Conservation (phyloP, 768 basidiomycete species). For the Boletellus ananas region DNA sequence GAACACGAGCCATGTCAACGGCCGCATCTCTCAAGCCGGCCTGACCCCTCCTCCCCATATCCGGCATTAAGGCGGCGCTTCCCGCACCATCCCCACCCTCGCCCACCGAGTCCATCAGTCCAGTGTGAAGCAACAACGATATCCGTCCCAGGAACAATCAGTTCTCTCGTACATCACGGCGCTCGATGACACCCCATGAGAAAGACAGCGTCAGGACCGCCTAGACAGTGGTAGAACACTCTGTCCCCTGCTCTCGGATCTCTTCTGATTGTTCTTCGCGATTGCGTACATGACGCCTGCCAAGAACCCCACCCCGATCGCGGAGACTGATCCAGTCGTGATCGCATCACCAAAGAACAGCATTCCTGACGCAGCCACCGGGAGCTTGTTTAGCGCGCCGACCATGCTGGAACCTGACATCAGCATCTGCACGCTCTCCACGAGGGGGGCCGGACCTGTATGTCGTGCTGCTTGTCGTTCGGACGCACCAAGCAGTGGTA, state of each 20-base stretch:
- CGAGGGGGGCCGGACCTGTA: constrained; percentile 59
- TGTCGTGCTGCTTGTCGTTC: constrained; percentile 95
- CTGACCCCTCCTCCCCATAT: background rate
- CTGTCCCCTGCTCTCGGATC: constrained; percentile 55
- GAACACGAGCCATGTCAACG: background rate
- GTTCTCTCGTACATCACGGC: background rate
- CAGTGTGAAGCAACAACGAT: background rate
- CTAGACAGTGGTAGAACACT: constrained; percentile 63
- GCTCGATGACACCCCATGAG: constrained; percentile 1
- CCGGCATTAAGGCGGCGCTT: constrained; percentile 34
- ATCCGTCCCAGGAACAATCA: background rate
- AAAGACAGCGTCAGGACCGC: constrained; percentile 39
- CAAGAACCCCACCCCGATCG: constrained; percentile 84
- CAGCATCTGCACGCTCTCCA: constrained; percentile 1
- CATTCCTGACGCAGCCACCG: constrained; percentile 98
- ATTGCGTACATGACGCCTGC: constrained; percentile 90
- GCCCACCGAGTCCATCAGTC: background rate
- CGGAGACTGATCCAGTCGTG: constrained; percentile 84
- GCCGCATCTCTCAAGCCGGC: no score
- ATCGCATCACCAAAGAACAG: constrained; percentile 92
- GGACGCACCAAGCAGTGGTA: constrained; percentile 97
- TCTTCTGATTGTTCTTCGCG: constrained; percentile 92
- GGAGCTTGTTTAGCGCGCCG: constrained; percentile 94
- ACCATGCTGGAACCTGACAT: constrained; percentile 67
- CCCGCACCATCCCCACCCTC: constrained; percentile 21